These are phyloP conservation scores for Lepidopterella palustris DNA, from an alignment of 495 filamentous ascomycete species.

Conservation along the genomic window DNA sequence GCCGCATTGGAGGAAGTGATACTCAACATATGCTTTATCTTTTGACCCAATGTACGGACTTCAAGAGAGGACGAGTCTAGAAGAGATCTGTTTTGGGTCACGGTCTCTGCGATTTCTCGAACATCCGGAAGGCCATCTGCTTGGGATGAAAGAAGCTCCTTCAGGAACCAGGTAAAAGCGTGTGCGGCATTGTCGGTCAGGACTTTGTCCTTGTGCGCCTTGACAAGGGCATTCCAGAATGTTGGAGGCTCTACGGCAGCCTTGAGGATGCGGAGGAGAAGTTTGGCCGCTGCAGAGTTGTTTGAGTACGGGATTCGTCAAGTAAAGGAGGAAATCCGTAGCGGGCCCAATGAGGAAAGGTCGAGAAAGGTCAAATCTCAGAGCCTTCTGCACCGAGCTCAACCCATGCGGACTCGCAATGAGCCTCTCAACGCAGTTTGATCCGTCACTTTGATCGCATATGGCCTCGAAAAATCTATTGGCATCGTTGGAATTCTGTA, in stretches of 20 bases:
- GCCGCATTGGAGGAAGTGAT: constrained; percentile 21
- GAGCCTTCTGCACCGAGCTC: constrained; percentile 41
- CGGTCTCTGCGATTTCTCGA: constrained; percentile 3
- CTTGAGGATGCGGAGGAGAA: constrained; percentile 49
- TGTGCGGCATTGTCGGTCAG: constrained; percentile 40
- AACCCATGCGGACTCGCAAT: constrained; percentile 45
- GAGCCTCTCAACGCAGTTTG: constrained; percentile 50
- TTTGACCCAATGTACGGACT: constrained; percentile 21
- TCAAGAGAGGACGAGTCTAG: constrained; percentile 12
- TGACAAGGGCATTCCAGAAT: constrained; percentile 54
- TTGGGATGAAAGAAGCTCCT: constrained; percentile 50
- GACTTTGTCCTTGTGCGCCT: constrained; percentile 35
- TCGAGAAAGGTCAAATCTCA: constrained; percentile 46
- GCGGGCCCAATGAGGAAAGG: constrained; percentile 45
- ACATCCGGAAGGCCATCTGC: constrained; percentile 13
- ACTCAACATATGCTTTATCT: constrained; percentile 41
- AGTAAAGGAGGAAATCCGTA: constrained; percentile 18
- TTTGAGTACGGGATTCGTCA: constrained; percentile 42
- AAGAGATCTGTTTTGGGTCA: constrained; percentile 8
- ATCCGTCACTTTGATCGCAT: constrained; percentile 42
- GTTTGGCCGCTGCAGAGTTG: constrained; percentile 47
- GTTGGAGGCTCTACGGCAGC: constrained; percentile 52
- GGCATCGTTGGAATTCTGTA: constrained; percentile 37
- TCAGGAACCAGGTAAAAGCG: constrained; percentile 54
- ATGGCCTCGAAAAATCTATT: constrained; percentile 58